phyloP scores from a whole-genome alignment of 2,329 filamentous ascomycete genomes.

The Cytospora piceae region DNA sequence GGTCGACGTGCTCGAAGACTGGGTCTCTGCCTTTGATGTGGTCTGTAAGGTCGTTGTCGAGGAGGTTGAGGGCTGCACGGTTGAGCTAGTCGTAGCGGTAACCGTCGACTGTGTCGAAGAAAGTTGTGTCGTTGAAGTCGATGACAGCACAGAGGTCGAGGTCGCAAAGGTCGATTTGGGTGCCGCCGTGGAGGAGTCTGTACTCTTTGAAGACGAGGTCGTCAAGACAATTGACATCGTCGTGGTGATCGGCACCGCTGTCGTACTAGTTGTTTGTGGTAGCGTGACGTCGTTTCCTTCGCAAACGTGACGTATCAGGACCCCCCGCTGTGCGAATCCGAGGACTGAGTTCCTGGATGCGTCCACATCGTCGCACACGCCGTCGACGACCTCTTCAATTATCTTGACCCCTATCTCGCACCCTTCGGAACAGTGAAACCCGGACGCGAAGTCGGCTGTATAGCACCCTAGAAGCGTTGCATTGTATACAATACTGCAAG shows the following conservation, averaged over 20 bases:
- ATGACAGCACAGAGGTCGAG: neutral
- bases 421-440: slow-evolving; percentile 42
- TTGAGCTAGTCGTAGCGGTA: slow-evolving; percentile 7
- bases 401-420: slow-evolving; percentile 66
- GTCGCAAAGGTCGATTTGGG: slow-evolving; percentile 4
- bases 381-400: slow-evolving; percentile 72
- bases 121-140: slow-evolving; percentile 6
- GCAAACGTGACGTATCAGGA: slow-evolving; percentile 18
- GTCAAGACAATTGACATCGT: slow-evolving; percentile 9
- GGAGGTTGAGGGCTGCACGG: slow-evolving; percentile 8
- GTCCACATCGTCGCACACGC: slow-evolving; percentile 74
- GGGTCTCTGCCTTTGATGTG: neutral
- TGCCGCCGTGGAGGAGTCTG: slow-evolving; percentile 22
- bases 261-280: slow-evolving; percentile 20
- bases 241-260: slow-evolving; percentile 1
- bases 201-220: slow-evolving; percentile 8
- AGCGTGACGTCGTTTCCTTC: slow-evolving; percentile 23
- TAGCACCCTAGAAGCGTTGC: slow-evolving; percentile 44
- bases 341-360: slow-evolving; percentile 48
- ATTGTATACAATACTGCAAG: slow-evolving; percentile 49
- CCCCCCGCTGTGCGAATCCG: slow-evolving; percentile 32
- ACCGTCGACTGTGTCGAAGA: slow-evolving; percentile 6
- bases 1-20: slow-evolving; percentile 1
- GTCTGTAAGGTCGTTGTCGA: slow-evolving; percentile 4
- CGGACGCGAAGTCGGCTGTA: slow-evolving; percentile 41